Conservation (phyloP, 371 early-diverging fungal species). For the Haplosporangium sp. region DNA sequence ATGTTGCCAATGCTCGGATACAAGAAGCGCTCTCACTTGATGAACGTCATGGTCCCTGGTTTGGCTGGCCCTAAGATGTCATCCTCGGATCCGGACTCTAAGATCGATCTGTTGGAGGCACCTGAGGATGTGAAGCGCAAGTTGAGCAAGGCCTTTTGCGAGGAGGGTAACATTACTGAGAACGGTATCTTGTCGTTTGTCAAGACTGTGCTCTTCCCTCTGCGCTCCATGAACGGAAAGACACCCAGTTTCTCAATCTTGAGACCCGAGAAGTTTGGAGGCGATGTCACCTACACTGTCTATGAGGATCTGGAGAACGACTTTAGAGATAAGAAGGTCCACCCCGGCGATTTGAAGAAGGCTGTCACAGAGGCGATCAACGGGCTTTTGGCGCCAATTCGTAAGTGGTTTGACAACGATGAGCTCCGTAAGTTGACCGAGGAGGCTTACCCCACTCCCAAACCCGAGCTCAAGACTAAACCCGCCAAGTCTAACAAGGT, state of each 20-base stretch:
- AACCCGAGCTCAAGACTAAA: constrained; percentile 45
- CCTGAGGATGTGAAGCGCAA: constrained; percentile 90
- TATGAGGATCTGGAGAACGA: constrained; percentile 87
- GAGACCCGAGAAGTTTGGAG: constrained; percentile 92
- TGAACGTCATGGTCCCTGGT: constrained; percentile 99
- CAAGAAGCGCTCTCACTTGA: constrained; percentile 98
- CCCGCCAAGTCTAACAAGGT: constrained; percentile 52
- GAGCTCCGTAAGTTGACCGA: constrained; percentile 72
- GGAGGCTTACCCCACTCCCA: constrained; percentile 76
- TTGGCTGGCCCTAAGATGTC: constrained; percentile 98
- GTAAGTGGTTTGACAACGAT: constrained; percentile 74
- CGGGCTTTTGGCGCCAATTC: constrained; percentile 91
- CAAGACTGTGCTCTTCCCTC: constrained; percentile 93
- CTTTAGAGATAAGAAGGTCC: constrained; percentile 89
- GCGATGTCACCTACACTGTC: constrained; percentile 77
- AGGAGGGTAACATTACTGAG: constrained; percentile 95
- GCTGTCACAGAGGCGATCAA: constrained; percentile 90
- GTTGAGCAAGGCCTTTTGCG: constrained; percentile 98
- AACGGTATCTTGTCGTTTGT: constrained; percentile 95
- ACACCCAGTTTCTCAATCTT: constrained; percentile 74
- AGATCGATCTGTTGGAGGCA: constrained; percentile 97
- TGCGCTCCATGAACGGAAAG: constrained; percentile 67
- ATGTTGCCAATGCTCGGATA: constrained; percentile 97
- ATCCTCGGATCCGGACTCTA: constrained; percentile 97
- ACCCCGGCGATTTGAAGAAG: constrained; percentile 98